These are phyloP conservation scores for Microsporum canis DNA, from an alignment of 2,329 filamentous ascomycete genomes.

Conservation along the genomic window DNA sequence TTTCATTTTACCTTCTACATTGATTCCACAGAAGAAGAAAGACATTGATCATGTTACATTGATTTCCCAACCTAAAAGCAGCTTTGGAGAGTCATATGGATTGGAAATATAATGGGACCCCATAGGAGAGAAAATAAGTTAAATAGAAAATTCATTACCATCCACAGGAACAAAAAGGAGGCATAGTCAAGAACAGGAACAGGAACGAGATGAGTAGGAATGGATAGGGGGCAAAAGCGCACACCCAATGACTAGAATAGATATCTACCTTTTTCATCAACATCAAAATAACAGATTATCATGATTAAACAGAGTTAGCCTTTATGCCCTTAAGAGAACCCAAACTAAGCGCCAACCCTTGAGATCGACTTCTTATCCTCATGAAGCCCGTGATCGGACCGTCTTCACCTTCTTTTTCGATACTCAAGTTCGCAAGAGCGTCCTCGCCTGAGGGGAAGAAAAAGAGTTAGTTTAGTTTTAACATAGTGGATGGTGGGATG, in stretches of 20 bases:
- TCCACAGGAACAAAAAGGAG: background rate
- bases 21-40: background rate
- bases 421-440: conserved; percentile 90
- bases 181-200: background rate
- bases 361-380: conserved; percentile 90
- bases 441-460: conserved; percentile 66
- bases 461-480: conserved; percentile 16
- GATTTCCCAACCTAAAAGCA: background rate
- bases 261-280: conserved; percentile 2
- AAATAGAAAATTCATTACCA: background rate
- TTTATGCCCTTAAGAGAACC: conserved; percentile 91
- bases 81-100: background rate
- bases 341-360: conserved; percentile 85
- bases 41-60: too few relatives aligned
- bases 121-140: background rate
- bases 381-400: conserved; percentile 95
- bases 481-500: background rate
- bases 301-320: conserved; percentile 43
- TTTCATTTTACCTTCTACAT: background rate
- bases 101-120: background rate
- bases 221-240: background rate
- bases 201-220: too few relatives aligned
- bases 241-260: background rate
- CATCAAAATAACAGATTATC: conserved; percentile 15
- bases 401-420: conserved; percentile 92